These are phyloP conservation scores for Nothophoma quercina DNA, from an alignment of 2,329 filamentous ascomycete genomes.

Conservation along the genomic window DNA sequence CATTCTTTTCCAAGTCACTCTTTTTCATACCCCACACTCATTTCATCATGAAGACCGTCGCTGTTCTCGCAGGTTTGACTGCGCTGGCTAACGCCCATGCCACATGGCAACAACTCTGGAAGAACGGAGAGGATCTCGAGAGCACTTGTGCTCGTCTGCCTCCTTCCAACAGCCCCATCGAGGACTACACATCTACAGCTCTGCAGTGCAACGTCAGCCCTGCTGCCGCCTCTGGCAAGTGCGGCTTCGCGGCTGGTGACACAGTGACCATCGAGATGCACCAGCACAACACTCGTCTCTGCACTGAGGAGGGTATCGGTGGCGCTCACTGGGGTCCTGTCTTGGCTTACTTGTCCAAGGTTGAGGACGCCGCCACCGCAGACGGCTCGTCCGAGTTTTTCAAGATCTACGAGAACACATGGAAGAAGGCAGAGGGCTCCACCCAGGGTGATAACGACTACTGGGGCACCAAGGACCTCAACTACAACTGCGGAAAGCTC, in stretches of 20 bases:
- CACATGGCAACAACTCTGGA: conserved; percentile 42
- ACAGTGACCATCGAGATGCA: conserved; percentile 43
- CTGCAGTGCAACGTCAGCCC: conserved; percentile 42
- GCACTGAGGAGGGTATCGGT: conserved; percentile 35
- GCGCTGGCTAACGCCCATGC: conserved; percentile 40
- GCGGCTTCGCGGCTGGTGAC: conserved; percentile 35
- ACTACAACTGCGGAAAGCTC: conserved; percentile 48
- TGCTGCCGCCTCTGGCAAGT: conserved; percentile 35
- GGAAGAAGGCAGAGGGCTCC: conserved; percentile 38
- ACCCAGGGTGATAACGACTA: conserved; percentile 52
- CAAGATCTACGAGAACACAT: conserved; percentile 55
- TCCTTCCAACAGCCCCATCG: conserved; percentile 38
- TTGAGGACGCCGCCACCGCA: conserved; percentile 50
- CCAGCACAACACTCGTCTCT: conserved; percentile 34
- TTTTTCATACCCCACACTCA: conserved; percentile 21
- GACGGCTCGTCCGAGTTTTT: conserved; percentile 61
- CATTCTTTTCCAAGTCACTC: conserved; percentile 36
- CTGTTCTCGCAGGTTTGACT: conserved; percentile 35
- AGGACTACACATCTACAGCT: conserved; percentile 42
- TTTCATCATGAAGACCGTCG: conserved; percentile 38
- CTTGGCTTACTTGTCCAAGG: conserved; percentile 58
- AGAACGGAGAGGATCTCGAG: conserved; percentile 40
- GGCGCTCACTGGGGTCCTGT: conserved; percentile 61
- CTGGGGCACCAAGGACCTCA: conserved; percentile 53
- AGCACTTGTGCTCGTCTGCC: conserved; percentile 40